A percentile compares a stretch with the other conserved stretches of the same genome.
Evolutionary conservation across 176 grass and related monocot species (phyloP).

Genomic region (Chloris gayana): DNA sequence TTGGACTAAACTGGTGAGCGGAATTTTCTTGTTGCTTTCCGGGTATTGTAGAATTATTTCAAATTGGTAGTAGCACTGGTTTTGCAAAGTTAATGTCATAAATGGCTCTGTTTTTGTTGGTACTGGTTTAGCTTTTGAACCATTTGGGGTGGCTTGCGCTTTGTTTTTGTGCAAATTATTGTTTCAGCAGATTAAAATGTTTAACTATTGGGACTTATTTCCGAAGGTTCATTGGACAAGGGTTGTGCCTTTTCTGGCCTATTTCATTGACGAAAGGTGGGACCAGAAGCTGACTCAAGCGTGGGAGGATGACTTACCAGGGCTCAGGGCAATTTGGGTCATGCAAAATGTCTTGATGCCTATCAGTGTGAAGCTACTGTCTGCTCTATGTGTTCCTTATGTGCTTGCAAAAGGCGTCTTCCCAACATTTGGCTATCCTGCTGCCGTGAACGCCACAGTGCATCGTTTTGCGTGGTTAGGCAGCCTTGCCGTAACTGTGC

Average conservation of each 20-base stretch:
- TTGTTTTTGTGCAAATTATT: slow-evolving; percentile 15
- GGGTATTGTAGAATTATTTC: neutral
- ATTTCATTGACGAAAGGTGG: slow-evolving; percentile 50
- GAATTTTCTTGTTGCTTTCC: neutral
- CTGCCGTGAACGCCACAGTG: slow-evolving; percentile 41
- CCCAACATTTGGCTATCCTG: slow-evolving; percentile 48
- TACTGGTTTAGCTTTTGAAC: neutral
- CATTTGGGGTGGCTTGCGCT: neutral
- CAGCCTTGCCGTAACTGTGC: slow-evolving; percentile 13
- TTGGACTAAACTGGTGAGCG: slow-evolving; percentile 59
- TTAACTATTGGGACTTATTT: slow-evolving; percentile 5
- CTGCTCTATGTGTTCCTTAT: slow-evolving; percentile 52
- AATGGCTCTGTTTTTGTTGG: neutral
- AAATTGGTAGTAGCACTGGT: slow-evolving; percentile 10
- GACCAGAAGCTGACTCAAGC: slow-evolving; percentile 35
- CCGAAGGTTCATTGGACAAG: slow-evolving; percentile 45
- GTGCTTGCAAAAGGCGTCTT: slow-evolving; percentile 49
- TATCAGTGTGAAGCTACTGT: slow-evolving; percentile 42
- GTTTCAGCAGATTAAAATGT: neutral
- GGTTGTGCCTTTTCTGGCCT: neutral
- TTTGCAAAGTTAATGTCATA: neutral
- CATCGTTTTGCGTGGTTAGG: slow-evolving; percentile 64
- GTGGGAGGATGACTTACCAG: slow-evolving; percentile 38
- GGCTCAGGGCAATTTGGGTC: slow-evolving; percentile 43
- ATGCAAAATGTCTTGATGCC: slow-evolving; percentile 50